Conservation (phyloP, 164 flowering plant species). For the Kalanchoe fedtschenkoi region DNA sequence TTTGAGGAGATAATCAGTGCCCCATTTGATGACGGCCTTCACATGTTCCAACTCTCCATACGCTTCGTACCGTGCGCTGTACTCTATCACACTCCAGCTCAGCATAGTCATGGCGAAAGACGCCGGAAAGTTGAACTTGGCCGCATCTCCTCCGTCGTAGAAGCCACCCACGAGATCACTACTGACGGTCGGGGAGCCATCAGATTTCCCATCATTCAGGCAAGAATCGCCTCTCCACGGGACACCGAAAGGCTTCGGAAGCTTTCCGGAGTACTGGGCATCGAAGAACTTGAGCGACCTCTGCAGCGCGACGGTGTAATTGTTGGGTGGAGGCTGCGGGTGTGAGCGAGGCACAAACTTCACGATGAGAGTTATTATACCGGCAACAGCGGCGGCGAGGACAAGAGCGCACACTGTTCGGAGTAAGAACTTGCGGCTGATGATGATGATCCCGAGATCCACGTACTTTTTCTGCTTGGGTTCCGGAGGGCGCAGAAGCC, state of each 20-base stretch:
- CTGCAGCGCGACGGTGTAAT: not conserved
- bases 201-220: slow-evolving; percentile 10
- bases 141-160: slow-evolving; percentile 5
- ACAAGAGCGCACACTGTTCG: not conserved
- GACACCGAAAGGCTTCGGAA: not conserved
- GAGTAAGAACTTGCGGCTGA: not conserved
- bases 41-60: slow-evolving; percentile 77
- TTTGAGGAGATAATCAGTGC: slow-evolving; percentile 9
- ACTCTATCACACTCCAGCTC: slow-evolving; percentile 91
- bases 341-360: not conserved
- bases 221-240: slow-evolving; percentile 10
- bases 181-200: slow-evolving; percentile 19
- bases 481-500: slow-evolving; percentile 5
- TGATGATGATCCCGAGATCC: slow-evolving; percentile 7
- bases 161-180: slow-evolving; percentile 27
- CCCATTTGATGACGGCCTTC: slow-evolving; percentile 49
- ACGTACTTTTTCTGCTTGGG: slow-evolving; percentile 4
- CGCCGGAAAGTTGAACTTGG: slow-evolving; percentile 67
- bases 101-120: slow-evolving; percentile 86
- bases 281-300: slow-evolving; percentile 4
- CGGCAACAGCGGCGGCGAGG: not conserved
- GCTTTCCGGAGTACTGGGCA: slow-evolving; percentile 5
- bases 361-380: not conserved
- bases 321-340: not conserved
- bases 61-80: slow-evolving; percentile 76